Conservation (phyloP, 1,284 basidiomycete genomes). For the Ceratobasidium sp. region DNA sequence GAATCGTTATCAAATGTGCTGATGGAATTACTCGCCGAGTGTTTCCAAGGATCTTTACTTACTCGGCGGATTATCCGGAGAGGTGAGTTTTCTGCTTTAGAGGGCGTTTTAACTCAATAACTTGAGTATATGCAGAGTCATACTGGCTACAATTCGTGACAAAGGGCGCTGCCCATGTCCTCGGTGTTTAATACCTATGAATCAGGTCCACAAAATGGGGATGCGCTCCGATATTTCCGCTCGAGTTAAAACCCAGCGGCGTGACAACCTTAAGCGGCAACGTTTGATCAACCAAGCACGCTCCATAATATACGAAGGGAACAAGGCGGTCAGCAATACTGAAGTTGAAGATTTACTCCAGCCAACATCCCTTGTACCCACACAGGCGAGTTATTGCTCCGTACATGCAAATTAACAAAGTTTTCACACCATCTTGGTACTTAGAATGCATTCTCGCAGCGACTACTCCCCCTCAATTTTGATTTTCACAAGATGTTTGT, state of each 20-base stretch:
- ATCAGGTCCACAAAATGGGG: constrained; percentile 36
- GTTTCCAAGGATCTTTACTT: constrained; percentile 55
- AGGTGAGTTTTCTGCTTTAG: constrained; percentile 52
- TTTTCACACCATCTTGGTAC: background rate
- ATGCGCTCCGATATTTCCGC: constrained; percentile 48
- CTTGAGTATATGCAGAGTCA: constrained; percentile 2
- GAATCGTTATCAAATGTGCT: constrained; percentile 54
- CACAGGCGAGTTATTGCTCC: constrained; percentile 20
- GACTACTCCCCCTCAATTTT: constrained; percentile 2
- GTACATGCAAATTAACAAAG: too few species aligned
- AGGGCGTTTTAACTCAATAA: too few species aligned
- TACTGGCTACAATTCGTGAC: constrained; percentile 25
- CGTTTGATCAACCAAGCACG: background rate
- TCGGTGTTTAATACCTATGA: constrained; percentile 39
- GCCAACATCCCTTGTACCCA: constrained; percentile 38
- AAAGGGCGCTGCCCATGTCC: constrained; percentile 31
- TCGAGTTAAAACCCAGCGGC: constrained; percentile 3
- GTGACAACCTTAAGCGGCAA: constrained; percentile 13
- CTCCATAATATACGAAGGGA: constrained; percentile 10
- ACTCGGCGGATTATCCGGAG: constrained; percentile 58
- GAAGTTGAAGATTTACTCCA: constrained; percentile 11
- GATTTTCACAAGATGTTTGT: constrained; percentile 36
- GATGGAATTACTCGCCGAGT: constrained; percentile 53
- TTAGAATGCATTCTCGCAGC: constrained; percentile 38
- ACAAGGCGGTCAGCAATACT: constrained; percentile 20